A percentile compares a stretch with the other conserved stretches of the same genome.
These are phyloP conservation scores for Pythium pectinolyticum DNA, from an alignment of 352 stramenopile species.

Conservation along the genomic window DNA sequence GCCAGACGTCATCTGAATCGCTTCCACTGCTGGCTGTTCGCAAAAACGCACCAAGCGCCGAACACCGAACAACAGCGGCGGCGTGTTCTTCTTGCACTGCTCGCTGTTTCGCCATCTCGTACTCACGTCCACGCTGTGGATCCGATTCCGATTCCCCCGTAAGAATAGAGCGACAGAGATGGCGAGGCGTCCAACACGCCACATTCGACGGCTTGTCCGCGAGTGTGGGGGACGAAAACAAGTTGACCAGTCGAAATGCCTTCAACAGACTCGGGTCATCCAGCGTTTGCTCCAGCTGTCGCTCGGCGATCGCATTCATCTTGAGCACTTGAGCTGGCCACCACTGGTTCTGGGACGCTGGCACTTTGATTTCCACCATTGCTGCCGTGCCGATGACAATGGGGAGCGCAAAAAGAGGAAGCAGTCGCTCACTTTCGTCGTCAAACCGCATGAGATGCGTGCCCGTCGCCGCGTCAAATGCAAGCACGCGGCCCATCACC, in stretches of 20 bases:
- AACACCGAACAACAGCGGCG: neutral
- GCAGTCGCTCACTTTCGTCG: constrained; percentile 53
- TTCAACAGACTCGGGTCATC: constrained; percentile 41
- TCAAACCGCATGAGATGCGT: constrained; percentile 69
- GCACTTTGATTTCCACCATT: constrained; percentile 73
- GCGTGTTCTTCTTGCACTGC: neutral
- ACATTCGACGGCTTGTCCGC: constrained; percentile 46
- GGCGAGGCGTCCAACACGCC: constrained; percentile 75
- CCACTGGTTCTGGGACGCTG: constrained; percentile 60
- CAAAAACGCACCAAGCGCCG: constrained; percentile 14
- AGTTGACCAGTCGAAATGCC: constrained; percentile 56
- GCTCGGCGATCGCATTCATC: constrained; percentile 60
- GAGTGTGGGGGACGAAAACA: constrained; percentile 41
- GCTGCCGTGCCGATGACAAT: constrained; percentile 62
- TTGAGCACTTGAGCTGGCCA: constrained; percentile 73
- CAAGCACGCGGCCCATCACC: constrained; percentile 64
- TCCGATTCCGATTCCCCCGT: neutral
- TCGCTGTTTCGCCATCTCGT: constrained; percentile 1
- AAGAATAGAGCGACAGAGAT: constrained; percentile 63
- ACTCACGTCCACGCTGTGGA: neutral
- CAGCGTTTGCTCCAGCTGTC: constrained; percentile 37
- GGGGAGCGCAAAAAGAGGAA: constrained; percentile 75
- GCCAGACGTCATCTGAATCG: constrained; percentile 8
- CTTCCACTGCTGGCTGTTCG: neutral
- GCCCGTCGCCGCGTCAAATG: constrained; percentile 54